Conservation (phyloP, 139 green algal species). For the Limnomonas spitsbergensis region DNA sequence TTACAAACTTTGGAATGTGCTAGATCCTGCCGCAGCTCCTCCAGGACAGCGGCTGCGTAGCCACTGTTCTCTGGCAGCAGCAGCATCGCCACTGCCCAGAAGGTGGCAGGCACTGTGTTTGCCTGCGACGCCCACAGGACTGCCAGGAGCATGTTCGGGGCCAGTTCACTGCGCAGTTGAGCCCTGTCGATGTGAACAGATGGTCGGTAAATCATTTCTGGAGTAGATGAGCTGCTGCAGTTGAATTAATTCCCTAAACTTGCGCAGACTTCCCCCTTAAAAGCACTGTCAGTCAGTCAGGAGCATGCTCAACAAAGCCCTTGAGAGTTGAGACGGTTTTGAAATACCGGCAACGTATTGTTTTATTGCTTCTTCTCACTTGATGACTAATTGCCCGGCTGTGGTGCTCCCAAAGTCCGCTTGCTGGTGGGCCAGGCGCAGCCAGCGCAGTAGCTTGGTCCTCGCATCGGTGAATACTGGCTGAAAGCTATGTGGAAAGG, state of each 20-base stretch:
- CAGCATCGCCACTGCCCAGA: constrained; percentile 67
- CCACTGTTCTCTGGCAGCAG: constrained; percentile 57
- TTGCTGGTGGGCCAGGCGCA: constrained; percentile 24
- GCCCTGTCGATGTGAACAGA: constrained; percentile 21
- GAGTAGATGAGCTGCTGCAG: too few relatives aligned
- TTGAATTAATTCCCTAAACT: too few relatives aligned
- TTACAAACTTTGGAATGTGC: not conserved
- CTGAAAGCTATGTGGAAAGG: constrained; percentile 68
- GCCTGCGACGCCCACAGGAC: constrained; percentile 74
- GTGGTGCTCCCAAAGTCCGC: constrained; percentile 49
- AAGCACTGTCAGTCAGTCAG: too few relatives aligned
- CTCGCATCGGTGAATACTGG: constrained; percentile 41
- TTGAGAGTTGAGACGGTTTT: too few relatives aligned
- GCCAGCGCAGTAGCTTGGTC: constrained; percentile 23
- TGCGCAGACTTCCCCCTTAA: too few relatives aligned
- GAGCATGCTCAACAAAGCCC: too few relatives aligned
- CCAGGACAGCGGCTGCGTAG: constrained; percentile 16
- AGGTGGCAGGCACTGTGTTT: constrained; percentile 62
- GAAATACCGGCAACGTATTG: too few relatives aligned
- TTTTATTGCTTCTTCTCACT: too few relatives aligned
- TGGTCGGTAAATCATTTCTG: too few relatives aligned
- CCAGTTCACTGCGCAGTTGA: constrained; percentile 32
- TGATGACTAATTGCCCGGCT: constrained; percentile 48
- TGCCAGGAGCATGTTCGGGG: constrained; percentile 67
- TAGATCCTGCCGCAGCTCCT: not conserved